Evolutionary conservation across 2,329 filamentous ascomycete genomes (phyloP).

Genomic region (Piedraia hortae): DNA sequence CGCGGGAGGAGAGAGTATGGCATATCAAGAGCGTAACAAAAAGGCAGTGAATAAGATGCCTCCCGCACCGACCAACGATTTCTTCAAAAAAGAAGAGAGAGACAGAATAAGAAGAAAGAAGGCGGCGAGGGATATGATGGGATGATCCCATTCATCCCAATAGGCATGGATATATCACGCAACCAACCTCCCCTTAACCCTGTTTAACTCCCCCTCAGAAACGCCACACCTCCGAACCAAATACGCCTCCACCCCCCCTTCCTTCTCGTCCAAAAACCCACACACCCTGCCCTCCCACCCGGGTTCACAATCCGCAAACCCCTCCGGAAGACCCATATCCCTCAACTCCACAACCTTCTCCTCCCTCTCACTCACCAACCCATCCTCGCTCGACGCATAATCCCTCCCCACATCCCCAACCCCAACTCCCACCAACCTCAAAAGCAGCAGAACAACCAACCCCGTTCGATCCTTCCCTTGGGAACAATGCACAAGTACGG

Average conservation of each 20-base stretch:
- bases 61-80: conserved; percentile 17
- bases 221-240: conserved; percentile 32
- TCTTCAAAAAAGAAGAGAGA: conserved; percentile 18
- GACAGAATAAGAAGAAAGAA: conserved; percentile 11
- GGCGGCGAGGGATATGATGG: neutral
- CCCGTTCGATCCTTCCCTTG: conserved; percentile 74
- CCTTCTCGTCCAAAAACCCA: conserved; percentile 28
- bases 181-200: conserved; percentile 12
- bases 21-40: conserved; percentile 28
- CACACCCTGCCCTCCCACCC: conserved; percentile 34
- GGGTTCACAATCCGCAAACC: conserved; percentile 38
- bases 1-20: conserved; percentile 86
- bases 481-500: conserved; percentile 54
- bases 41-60: conserved; percentile 19
- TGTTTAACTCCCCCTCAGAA: conserved; percentile 11
- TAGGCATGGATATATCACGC: too few relatives aligned
- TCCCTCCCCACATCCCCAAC: conserved; percentile 36
- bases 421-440: conserved; percentile 34
- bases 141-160: too few relatives aligned
- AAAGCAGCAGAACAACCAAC: conserved; percentile 36
- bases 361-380: conserved; percentile 32
- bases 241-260: conserved; percentile 41
- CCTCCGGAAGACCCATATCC: conserved; percentile 42
- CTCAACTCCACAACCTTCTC: conserved; percentile 39
- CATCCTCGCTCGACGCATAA: conserved; percentile 37